Evolutionary conservation across 2,329 filamentous ascomycete genomes (phyloP).

Genomic region (Ophiostoma triangulosporum): DNA sequence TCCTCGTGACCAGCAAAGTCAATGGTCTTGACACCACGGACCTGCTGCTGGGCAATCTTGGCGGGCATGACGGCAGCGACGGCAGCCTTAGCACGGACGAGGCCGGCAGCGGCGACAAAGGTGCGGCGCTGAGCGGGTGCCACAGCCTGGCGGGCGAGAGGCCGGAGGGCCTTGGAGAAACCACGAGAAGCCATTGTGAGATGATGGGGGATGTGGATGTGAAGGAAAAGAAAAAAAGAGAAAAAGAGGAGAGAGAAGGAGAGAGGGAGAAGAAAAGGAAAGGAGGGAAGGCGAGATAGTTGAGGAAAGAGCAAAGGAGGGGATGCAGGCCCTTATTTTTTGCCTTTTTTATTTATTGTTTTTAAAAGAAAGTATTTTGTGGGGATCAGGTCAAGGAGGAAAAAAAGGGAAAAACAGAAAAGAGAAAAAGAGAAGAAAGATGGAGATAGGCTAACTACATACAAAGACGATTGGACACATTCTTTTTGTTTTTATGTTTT

Average conservation of each 20-base stretch:
- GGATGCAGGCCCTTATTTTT: slow-evolving; percentile 1
- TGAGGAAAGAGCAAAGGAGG: slow-evolving; percentile 1
- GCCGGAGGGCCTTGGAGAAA: slow-evolving; percentile 55
- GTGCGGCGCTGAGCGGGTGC: slow-evolving; percentile 49
- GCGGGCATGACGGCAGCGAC: slow-evolving; percentile 23
- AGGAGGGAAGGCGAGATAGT: background rate
- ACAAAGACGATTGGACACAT: slow-evolving; percentile 1
- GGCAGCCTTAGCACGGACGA: slow-evolving; percentile 40
- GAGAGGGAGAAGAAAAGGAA: background rate
- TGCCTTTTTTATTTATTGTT: background rate
- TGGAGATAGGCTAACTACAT: background rate
- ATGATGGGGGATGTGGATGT: background rate
- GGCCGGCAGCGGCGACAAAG: slow-evolving; percentile 45
- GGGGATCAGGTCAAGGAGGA: slow-evolving; percentile 1
- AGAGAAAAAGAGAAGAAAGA: background rate
- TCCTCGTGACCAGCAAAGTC: slow-evolving; percentile 96
- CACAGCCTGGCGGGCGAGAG: slow-evolving; percentile 49
- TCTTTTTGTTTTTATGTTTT: background rate
- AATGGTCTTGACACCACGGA: slow-evolving; percentile 92
- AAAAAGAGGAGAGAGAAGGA: background rate
- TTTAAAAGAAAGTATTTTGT: background rate
- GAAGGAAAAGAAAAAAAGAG: slow-evolving; percentile 16
- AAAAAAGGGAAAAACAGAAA: background rate
- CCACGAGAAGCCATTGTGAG: slow-evolving; percentile 62
- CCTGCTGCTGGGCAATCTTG: slow-evolving; percentile 40